A percentile compares a stretch with the other conserved stretches of the same genome.
These are phyloP conservation scores for Fusarium sp. DNA, from an alignment of 2,329 filamentous ascomycete species.

Conservation along the genomic window DNA sequence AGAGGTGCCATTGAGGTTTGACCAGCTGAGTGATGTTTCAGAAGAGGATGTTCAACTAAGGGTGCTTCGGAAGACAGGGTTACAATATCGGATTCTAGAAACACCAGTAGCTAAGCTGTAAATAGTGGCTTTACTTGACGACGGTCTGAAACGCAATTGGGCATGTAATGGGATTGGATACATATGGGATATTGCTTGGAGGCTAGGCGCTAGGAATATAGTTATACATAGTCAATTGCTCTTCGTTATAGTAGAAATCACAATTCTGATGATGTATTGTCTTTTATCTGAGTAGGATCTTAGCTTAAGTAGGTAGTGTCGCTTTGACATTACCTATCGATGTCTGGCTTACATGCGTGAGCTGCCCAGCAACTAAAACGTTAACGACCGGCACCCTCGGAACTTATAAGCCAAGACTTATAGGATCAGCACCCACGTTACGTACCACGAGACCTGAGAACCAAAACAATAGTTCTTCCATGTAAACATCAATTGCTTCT, in stretches of 20 bases:
- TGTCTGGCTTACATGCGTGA: background rate
- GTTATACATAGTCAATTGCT: background rate
- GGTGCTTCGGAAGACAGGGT: constrained; percentile 45
- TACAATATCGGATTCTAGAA: constrained; percentile 8
- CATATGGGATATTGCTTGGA: background rate
- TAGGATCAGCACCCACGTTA: background rate
- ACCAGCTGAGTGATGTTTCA: constrained; percentile 53
- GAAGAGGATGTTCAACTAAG: constrained; percentile 55
- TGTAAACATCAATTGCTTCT: background rate
- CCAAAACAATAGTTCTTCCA: background rate
- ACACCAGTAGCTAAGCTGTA: constrained; percentile 45
- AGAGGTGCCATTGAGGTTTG: constrained; percentile 57
- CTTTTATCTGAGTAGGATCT: background rate
- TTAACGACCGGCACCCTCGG: constrained; percentile 16
- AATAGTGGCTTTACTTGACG: background rate
- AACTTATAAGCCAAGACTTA: constrained; percentile 1
- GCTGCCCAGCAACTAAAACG: constrained; percentile 10
- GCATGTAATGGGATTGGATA: background rate
- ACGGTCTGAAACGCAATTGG: background rate
- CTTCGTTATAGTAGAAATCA: background rate
- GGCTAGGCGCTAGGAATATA: background rate
- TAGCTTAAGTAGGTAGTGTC: background rate
- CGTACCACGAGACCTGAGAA: background rate
- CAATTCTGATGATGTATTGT: background rate
- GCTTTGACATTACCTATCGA: background rate